Base-by-base conservation (phyloP, 2,329 filamentous ascomycete species). In the Penicillium sp. region DNA sequence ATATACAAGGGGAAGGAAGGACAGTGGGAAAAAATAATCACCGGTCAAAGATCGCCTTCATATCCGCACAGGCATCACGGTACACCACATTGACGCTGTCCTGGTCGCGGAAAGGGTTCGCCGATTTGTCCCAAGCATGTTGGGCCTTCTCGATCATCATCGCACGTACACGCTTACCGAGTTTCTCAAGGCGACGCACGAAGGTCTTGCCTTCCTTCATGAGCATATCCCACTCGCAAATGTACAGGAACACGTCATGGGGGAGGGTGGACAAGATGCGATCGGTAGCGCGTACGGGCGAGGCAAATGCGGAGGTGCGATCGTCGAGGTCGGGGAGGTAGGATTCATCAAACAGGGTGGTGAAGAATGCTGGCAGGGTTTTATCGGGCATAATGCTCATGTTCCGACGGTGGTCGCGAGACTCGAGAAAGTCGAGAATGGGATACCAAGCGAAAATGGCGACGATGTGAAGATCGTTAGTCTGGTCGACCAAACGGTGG, bases 191-290 rank as follows among this genome's bases (percentile, higher is more conserved):
- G 11, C 74, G 69, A 11, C 74, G 68, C 40, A 76, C 72, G 49
- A 80, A 79, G 1, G 60, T 56, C 57, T 78, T 72, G 5, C 83
- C 85, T 66, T 87, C 85, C 13, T 80, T 79, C n/a, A 86, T 75
- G 13, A 87, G 73, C 84, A 87, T 87, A 65, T 87, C 85, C 81
- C 82, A 87, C 66, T 87, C 85, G 67, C 85, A 87, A 39, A 83
- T 81, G 65, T 83, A 84, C 60, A 87, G 71, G 53, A 85, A 83
- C 43, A 87, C 80, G 54, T 86, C 80, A n/a, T 81, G 74, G 0
- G 85, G 85, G 1, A 87, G 68, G 2, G 76, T 77, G 24, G 69
- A 64, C n/a, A 87, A 76, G 64, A 84, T 78, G 24, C 77, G 69
- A 18, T 80, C 76, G 0, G 81, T 75, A 1, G 85, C 84, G 9